Conservation (phyloP, 768 basidiomycete species). For the Phlebiopsis flavidoalba region DNA sequence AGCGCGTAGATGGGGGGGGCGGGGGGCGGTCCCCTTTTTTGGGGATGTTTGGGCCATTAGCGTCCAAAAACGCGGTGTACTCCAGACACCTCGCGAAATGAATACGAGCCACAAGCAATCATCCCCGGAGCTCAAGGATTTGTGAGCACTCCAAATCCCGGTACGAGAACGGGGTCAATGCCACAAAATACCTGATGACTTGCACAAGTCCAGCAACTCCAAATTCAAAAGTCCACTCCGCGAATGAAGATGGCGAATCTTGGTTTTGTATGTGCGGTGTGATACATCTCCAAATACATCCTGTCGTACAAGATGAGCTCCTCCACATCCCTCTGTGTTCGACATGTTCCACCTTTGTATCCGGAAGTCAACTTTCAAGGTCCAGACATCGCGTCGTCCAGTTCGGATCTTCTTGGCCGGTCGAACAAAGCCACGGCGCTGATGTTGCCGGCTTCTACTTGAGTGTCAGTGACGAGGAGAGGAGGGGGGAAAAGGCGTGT, state of each 20-base stretch:
- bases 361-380: constrained; percentile 57
- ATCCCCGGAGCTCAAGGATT: constrained; percentile 30
- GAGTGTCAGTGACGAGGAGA: constrained; percentile 31
- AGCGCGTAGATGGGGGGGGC: constrained; percentile 45
- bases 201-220: constrained; percentile 70
- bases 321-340: constrained; percentile 67
- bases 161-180: background rate
- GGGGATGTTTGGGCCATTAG: constrained; percentile 27
- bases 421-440: constrained; percentile 55
- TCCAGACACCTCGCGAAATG: constrained; percentile 57
- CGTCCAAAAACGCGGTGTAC: constrained; percentile 37
- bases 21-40: no score
- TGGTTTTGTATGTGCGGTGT: constrained; percentile 41
- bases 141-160: background rate
- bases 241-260: constrained; percentile 27
- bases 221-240: constrained; percentile 41
- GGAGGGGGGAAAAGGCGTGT: constrained; percentile 37
- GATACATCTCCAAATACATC: constrained; percentile 49
- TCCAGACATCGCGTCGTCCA: constrained; percentile 61
- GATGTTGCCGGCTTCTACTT: constrained; percentile 54
- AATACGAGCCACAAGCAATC: constrained; percentile 54
- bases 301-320: constrained; percentile 50
- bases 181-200: constrained; percentile 45
- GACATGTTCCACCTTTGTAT: constrained; percentile 70
- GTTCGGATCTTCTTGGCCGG: constrained; percentile 29